phyloP scores from a whole-genome alignment of 495 filamentous ascomycete species.

The Trichoderma reesei region DNA sequence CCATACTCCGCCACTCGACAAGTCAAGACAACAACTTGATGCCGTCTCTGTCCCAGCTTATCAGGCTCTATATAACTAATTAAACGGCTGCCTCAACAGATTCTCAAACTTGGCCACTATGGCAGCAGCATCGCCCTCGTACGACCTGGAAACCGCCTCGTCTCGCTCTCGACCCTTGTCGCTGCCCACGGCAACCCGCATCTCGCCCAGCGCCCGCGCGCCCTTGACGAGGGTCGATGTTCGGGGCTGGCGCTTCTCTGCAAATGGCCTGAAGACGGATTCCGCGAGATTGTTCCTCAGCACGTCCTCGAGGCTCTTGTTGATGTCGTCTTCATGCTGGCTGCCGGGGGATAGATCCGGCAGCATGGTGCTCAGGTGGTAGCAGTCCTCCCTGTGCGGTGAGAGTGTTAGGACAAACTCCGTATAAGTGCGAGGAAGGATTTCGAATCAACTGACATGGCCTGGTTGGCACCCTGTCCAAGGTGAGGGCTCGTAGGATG shows the following conservation, averaged over 20 bases:
- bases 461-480: conserved; percentile 22
- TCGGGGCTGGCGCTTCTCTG: conserved; percentile 14
- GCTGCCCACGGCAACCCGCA: conserved; percentile 10
- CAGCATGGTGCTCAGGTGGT: conserved; percentile 10
- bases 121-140: background rate
- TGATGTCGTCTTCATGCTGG: background rate
- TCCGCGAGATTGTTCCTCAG: background rate
- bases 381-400: conserved; percentile 10
- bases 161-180: conserved; percentile 13
- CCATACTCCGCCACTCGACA: too few relatives aligned
- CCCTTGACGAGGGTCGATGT: conserved; percentile 16
- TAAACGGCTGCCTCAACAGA: background rate
- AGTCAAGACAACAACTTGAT: too few relatives aligned
- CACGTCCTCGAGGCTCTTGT: background rate
- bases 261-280: conserved; percentile 9
- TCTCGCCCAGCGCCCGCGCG: conserved; percentile 15
- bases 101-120: background rate
- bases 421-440: background rate
- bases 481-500: conserved; percentile 22
- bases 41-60: too few relatives aligned
- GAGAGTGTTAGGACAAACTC: background rate
- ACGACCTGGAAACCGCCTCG: conserved; percentile 8
- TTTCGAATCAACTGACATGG: conserved; percentile 15
- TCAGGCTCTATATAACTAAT: background rate
- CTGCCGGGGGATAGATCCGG: background rate